Conservation (phyloP, 2,329 filamentous ascomycete species). For the Clonostachys rhizophaga region DNA sequence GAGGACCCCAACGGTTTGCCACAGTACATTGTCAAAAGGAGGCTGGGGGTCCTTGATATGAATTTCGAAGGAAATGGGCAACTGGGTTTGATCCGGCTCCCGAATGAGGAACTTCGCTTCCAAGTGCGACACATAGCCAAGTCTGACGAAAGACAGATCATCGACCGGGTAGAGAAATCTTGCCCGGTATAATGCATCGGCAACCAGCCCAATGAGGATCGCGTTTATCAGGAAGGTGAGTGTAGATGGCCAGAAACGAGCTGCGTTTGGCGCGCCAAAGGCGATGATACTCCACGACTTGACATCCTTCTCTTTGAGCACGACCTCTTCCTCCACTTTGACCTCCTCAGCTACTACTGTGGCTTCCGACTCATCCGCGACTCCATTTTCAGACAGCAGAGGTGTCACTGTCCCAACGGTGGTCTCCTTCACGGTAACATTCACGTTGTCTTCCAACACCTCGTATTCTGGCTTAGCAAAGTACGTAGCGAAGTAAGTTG, state of each 20-base stretch:
- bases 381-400: constrained; percentile 20
- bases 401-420: constrained; percentile 18
- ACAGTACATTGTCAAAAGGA: constrained; percentile 52
- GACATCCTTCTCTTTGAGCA: constrained; percentile 51
- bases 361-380: constrained; percentile 16
- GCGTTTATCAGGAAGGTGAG: constrained; percentile 70
- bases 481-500: constrained; percentile 57
- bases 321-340: constrained; percentile 58
- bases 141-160: constrained; percentile 77
- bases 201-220: constrained; percentile 60
- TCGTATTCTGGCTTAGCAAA: constrained; percentile 51
- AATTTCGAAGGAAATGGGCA: constrained; percentile 72
- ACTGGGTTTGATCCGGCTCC: constrained; percentile 70
- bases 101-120: constrained; percentile 79
- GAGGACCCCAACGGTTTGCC: constrained; percentile 64
- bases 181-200: constrained; percentile 75
- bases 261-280: constrained; percentile 70
- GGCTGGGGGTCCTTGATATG: constrained; percentile 46
- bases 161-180: constrained; percentile 64
- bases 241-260: constrained; percentile 60
- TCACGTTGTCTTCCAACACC: constrained; percentile 56
- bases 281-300: constrained; percentile 62
- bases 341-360: constrained; percentile 44
- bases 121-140: constrained; percentile 80
- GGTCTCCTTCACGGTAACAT: constrained; percentile 47